Evolutionary conservation across 73 alveolate species (phyloP), one percentile per base, ranked within the genome.

Genomic region (Paramecium octaurelia): DNA sequence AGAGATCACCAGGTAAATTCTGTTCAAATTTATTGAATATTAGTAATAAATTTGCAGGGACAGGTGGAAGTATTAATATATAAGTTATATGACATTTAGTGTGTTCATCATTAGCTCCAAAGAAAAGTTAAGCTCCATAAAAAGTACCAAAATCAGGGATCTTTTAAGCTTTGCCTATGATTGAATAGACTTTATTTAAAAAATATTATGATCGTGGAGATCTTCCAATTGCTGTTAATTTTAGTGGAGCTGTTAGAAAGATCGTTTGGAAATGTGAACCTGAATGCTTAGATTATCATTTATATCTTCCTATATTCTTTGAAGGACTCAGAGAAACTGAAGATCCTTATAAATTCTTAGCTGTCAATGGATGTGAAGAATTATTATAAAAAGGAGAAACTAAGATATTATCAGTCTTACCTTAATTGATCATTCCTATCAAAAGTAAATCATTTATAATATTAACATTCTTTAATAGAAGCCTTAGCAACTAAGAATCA

Each of bases 281-380:
- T 34, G 99, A 96, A 48, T 80, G 95, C 31, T 95, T 98, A 83
- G 99, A 98, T 86, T 97, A 96, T 77, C 99, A 97, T 95, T 96
- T 95, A 92, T 98, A 97, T 89, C 93, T 98, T 68, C 99, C 99
- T 1, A 98, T 97, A 59, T 98, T 98, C 93, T 98, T 98, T 94
- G 99, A 98, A 87, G 99, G 99, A 20, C 95, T 98, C 0, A 96
- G 99, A 93, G 99, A 98, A 88, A 93, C 95, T 18, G 97, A 98
- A 38, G 99, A 98, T 68, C 99, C 99, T n/a, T 98, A 97, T 88
- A 97, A 96, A 94, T 97, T 97, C 86, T 92, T 98, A 91, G 99
- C 99, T 92, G 98, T 96, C 75, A 85, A 97, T 86, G 99, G 99
- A 40, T 94, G 98, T 38, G 98, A 96, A 75, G 99, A 97, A 60